Conservation (phyloP, 1,284 basidiomycete genomes). For the Tilletia walkeri region DNA sequence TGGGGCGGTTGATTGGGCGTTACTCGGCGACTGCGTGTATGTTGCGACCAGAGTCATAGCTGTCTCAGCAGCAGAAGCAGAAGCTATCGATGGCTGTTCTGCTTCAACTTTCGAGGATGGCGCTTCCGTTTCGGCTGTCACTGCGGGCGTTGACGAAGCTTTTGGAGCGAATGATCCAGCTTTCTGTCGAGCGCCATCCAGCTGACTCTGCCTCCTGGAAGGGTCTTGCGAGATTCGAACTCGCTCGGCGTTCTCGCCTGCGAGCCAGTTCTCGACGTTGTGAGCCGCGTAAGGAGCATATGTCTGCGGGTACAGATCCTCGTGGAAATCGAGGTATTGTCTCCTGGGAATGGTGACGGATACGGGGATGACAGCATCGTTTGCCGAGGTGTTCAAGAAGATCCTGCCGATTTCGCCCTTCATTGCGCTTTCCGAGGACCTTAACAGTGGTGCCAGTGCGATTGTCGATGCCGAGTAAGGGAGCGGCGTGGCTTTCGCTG, state of each 20-base stretch:
- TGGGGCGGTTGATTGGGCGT: too few relatives aligned
- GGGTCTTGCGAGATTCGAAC: slow-evolving; percentile 18
- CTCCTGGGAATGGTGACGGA: slow-evolving; percentile 20
- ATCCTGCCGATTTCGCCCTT: slow-evolving; percentile 16
- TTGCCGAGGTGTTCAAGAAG: background rate
- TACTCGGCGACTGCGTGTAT: too few relatives aligned
- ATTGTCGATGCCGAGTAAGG: background rate
- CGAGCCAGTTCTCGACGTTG: background rate
- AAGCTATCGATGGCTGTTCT: background rate
- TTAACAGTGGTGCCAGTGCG: background rate
- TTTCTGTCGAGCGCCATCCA: background rate
- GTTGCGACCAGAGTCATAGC: too few relatives aligned
- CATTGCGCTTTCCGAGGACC: slow-evolving; percentile 5
- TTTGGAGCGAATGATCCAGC: background rate
- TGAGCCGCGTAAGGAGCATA: background rate
- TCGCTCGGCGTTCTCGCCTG: background rate
- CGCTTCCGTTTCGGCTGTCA: background rate
- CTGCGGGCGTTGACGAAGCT: background rate
- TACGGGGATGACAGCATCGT: slow-evolving; percentile 19
- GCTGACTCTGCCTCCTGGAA: background rate
- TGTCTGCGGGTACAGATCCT: slow-evolving; percentile 20
- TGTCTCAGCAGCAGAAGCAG: background rate
- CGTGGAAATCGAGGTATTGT: slow-evolving; percentile 25
- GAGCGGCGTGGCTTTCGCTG: background rate
- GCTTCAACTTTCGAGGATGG: background rate